These are phyloP conservation scores for Gossypium anomalum DNA, from an alignment of 345 rosid species.

Conservation along the genomic window DNA sequence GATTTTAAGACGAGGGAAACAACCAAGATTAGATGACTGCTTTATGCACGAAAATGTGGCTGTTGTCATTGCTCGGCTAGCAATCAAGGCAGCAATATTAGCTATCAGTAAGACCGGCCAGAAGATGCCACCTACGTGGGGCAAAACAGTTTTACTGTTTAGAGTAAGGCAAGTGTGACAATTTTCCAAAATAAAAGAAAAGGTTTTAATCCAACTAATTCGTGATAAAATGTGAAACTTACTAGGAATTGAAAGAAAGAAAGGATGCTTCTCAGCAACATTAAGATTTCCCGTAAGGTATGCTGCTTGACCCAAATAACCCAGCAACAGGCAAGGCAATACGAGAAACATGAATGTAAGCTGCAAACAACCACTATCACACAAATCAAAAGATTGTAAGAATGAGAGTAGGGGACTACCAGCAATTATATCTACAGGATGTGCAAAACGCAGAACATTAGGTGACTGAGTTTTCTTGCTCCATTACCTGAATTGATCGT, in stretches of 20 bases:
- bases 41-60: constrained; percentile 99
- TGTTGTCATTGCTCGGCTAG: constrained; percentile 95
- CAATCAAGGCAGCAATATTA: constrained; percentile 88
- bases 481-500: constrained; percentile 87
- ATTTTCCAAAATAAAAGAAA: constrained; percentile 1
- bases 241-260: constrained; percentile 92
- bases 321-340: constrained; percentile 92
- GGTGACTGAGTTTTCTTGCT: constrained; percentile 20
- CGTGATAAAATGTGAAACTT: constrained; percentile 27
- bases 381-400: constrained; percentile 28
- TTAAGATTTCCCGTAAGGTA: constrained; percentile 66
- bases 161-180: not conserved
- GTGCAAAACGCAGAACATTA: constrained; percentile 5
- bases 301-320: constrained; percentile 99
- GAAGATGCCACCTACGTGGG: constrained; percentile 61
- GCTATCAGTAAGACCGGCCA: constrained; percentile 93
- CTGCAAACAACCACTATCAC: constrained; percentile 60
- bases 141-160: constrained; percentile 14
- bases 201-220: constrained; percentile 2
- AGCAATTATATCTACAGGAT: not conserved
- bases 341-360: constrained; percentile 94
- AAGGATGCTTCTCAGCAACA: constrained; percentile 50
- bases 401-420: constrained; percentile 16
- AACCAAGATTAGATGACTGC: constrained; percentile 93
- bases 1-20: constrained; percentile 97